Percentiles rank a stretch among this genome's conserved stretches.
phyloP scores from a whole-genome alignment of 495 filamentous ascomycete genomes.

The Annulohypoxylon moriforme region DNA sequence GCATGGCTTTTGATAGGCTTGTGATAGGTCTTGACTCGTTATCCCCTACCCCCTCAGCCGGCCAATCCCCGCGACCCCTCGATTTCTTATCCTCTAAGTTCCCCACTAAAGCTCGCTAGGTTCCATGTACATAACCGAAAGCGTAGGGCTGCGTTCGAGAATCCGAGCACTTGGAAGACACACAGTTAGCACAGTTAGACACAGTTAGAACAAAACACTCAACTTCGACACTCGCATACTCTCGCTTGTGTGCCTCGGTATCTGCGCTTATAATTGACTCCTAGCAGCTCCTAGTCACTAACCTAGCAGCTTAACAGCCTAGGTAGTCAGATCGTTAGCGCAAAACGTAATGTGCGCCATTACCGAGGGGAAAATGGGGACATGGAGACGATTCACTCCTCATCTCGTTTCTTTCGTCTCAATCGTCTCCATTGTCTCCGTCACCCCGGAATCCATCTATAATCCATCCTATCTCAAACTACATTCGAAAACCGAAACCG shows the following conservation, averaged over 20 bases:
- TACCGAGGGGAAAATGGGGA: slow-evolving; percentile 33
- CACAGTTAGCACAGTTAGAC: too few species aligned
- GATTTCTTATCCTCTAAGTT: slow-evolving; percentile 17
- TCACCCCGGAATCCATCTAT: neutral
- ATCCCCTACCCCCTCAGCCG: slow-evolving; percentile 6
- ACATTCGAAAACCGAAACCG: slow-evolving; percentile 8
- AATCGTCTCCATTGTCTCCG: neutral
- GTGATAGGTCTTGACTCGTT: neutral
- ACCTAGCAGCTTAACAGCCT: too few species aligned
- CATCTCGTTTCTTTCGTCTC: neutral
- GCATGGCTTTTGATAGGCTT: slow-evolving; percentile 19
- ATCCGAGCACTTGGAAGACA: slow-evolving; percentile 29
- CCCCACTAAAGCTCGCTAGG: slow-evolving; percentile 23
- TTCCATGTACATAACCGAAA: slow-evolving; percentile 41
- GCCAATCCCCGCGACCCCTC: slow-evolving; percentile 24
- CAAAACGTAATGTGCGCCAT: slow-evolving; percentile 25
- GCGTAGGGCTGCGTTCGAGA: slow-evolving; percentile 43
- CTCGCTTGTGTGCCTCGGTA: slow-evolving; percentile 28
- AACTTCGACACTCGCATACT: slow-evolving; percentile 10
- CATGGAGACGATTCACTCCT: slow-evolving; percentile 11
- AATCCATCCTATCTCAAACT: slow-evolving; percentile 4
- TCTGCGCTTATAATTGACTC: slow-evolving; percentile 6
- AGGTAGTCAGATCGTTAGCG: slow-evolving; percentile 19
- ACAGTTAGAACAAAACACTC: neutral
- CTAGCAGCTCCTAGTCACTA: neutral